Evolutionary conservation across 768 basidiomycete genomes (phyloP).

Genomic region (Mycena capillaripes): DNA sequence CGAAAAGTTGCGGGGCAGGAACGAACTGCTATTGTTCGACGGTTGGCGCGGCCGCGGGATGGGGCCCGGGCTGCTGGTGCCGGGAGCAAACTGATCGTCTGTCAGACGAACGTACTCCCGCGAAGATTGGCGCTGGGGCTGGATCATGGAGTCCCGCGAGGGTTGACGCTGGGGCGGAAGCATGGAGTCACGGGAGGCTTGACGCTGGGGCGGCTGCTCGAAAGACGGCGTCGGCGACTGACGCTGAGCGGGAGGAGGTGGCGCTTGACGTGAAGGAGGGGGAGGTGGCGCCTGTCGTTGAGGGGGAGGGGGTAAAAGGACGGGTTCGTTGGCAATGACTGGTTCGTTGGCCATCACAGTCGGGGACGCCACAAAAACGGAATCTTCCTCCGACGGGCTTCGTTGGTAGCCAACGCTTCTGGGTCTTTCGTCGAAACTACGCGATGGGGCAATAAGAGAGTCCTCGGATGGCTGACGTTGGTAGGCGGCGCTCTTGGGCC

Average conservation of each 20-base stretch:
- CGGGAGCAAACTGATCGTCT: conserved; percentile 32
- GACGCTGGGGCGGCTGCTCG: conserved; percentile 6
- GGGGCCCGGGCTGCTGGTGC: conserved; percentile 27
- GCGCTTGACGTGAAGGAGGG: conserved; percentile 22
- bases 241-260: conserved; percentile 16
- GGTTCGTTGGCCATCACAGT: conserved; percentile 14
- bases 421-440: conserved; percentile 34
- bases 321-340: conserved; percentile 2
- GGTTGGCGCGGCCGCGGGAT: conserved; percentile 30
- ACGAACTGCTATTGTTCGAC: conserved; percentile 32
- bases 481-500: conserved; percentile 31
- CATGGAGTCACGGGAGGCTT: conserved; percentile 19
- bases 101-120: conserved; percentile 29
- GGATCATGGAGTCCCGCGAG: background rate
- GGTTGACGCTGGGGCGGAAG: conserved; percentile 1
- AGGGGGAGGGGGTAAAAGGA: conserved; percentile 26
- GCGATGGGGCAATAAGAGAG: conserved; percentile 31
- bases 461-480: conserved; percentile 33
- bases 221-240: conserved; percentile 9
- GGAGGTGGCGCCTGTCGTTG: conserved; percentile 34
- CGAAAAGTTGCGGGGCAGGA: conserved; percentile 30
- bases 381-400: conserved; percentile 34
- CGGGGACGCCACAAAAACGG: conserved; percentile 20
- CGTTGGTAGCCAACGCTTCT: conserved; percentile 29
- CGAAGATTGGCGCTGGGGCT: conserved; percentile 20